A percentile compares a stretch with the other conserved stretches of the same genome.
phyloP scores from a whole-genome alignment of 2,329 filamentous ascomycete genomes.

The Xylariaceae sp. region DNA sequence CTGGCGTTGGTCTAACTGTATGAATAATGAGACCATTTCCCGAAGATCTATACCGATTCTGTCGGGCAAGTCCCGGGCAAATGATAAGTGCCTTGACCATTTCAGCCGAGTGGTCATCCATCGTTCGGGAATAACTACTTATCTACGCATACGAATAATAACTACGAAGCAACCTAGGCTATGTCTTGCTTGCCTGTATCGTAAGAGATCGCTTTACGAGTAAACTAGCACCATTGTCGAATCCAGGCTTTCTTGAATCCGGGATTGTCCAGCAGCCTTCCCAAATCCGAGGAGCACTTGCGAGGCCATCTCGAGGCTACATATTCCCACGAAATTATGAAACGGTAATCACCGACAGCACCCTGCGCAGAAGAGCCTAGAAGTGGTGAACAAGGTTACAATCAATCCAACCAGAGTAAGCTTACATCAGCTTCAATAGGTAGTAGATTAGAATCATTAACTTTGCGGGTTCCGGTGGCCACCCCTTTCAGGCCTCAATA shows the following conservation, averaged over 20 bases:
- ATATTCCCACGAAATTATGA: constrained; percentile 11
- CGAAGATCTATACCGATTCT: neutral
- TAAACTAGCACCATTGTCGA: too few species aligned
- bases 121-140: too few species aligned
- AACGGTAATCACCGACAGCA: constrained; percentile 10
- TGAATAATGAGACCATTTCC: neutral
- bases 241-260: constrained; percentile 9
- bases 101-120: too few species aligned
- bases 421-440: neutral
- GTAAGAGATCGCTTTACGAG: too few species aligned
- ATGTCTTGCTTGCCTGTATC: too few species aligned
- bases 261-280: constrained; percentile 2
- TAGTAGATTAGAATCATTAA: neutral
- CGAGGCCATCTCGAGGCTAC: constrained; percentile 7
- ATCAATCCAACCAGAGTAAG: neutral
- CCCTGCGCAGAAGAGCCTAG: neutral
- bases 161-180: too few species aligned
- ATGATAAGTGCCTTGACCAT: too few species aligned
- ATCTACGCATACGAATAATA: too few species aligned
- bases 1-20: neutral
- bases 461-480: constrained; percentile 1
- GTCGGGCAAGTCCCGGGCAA: too few species aligned
- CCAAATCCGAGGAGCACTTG: constrained; percentile 1
- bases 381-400: neutral
- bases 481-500: neutral